Evolutionary conservation across 345 rosid species (phyloP).

Genomic region (Linum usitatissimum): DNA sequence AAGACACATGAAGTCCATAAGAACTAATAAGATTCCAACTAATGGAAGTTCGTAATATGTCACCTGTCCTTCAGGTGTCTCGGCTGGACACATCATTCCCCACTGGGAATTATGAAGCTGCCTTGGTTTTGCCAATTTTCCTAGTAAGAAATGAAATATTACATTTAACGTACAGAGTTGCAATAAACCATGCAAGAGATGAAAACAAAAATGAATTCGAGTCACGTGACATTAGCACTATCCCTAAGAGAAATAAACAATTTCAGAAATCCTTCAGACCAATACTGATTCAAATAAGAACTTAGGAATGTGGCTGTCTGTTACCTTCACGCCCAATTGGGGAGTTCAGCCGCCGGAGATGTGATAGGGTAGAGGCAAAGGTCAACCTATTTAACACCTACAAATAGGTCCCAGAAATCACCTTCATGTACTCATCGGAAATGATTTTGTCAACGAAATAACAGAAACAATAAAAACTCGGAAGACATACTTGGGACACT

Average conservation of each 20-base stretch:
- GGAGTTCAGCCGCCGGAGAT: conserved; percentile 89
- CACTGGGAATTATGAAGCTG: conserved; percentile 98
- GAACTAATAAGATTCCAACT: not conserved
- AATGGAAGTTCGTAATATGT: not conserved
- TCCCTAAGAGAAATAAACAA: not conserved
- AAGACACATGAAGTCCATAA: conserved; percentile 5
- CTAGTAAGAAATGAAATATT: conserved; percentile 27
- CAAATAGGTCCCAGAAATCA: conserved; percentile 13
- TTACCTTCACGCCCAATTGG: conserved; percentile 98
- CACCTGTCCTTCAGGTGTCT: conserved; percentile 99
- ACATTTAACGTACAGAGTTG: not conserved
- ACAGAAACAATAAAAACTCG: not conserved
- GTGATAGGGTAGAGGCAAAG: conserved; percentile 91
- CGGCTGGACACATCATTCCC: conserved; percentile 99
- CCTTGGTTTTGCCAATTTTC: conserved; percentile 96
- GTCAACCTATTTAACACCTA: conserved; percentile 92
- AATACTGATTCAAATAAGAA: not conserved
- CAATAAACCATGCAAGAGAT: not conserved
- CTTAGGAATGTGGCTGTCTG: not conserved
- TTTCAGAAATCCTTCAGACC: not conserved
- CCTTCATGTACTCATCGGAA: not conserved
- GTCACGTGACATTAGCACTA: not conserved
- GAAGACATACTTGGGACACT: conserved; percentile 75
- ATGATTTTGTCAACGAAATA: not conserved
- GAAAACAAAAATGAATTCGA: not conserved